phyloP scores from a whole-genome alignment of 2,329 filamentous ascomycete genomes.

The Trichoderma breve region DNA sequence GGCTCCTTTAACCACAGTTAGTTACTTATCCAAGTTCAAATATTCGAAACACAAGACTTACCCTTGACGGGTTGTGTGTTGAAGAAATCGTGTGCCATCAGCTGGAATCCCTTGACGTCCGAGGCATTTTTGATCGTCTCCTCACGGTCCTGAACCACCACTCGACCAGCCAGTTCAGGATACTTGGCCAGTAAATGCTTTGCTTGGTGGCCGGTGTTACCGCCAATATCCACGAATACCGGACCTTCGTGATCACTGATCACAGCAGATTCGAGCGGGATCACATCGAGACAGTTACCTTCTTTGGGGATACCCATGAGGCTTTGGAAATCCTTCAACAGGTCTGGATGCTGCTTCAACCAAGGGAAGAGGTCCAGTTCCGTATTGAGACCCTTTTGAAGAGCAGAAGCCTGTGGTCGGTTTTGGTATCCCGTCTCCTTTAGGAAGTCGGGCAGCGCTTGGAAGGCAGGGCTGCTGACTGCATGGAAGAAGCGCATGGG shows the following conservation, averaged over 20 bases:
- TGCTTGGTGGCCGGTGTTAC: conserved; percentile 2
- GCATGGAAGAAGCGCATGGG: conserved; percentile 29
- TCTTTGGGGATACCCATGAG: conserved; percentile 6
- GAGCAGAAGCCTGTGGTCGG: conserved; percentile 3
- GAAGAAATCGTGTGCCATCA: conserved; percentile 29
- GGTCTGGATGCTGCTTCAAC: neutral
- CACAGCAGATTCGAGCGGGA: neutral
- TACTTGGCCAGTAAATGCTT: neutral
- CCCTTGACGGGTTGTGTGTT: conserved; percentile 24
- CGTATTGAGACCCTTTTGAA: conserved; percentile 9
- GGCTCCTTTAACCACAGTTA: neutral
- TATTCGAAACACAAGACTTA: neutral
- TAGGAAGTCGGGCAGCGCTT: conserved; percentile 33
- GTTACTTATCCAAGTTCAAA: neutral
- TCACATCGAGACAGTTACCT: neutral
- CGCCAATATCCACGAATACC: conserved; percentile 7
- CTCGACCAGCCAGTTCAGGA: conserved; percentile 2
- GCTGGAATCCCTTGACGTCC: conserved; percentile 11
- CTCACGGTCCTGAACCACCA: conserved; percentile 2
- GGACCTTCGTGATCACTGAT: neutral
- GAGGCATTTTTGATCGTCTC: neutral
- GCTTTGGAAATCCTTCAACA: conserved; percentile 9
- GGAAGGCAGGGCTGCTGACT: conserved; percentile 25
- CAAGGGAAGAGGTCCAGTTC: neutral
- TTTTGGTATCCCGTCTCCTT: conserved; percentile 20